Base-by-base conservation (phyloP, 2,329 filamentous ascomycete genomes). In the Fusarium temperatum region DNA sequence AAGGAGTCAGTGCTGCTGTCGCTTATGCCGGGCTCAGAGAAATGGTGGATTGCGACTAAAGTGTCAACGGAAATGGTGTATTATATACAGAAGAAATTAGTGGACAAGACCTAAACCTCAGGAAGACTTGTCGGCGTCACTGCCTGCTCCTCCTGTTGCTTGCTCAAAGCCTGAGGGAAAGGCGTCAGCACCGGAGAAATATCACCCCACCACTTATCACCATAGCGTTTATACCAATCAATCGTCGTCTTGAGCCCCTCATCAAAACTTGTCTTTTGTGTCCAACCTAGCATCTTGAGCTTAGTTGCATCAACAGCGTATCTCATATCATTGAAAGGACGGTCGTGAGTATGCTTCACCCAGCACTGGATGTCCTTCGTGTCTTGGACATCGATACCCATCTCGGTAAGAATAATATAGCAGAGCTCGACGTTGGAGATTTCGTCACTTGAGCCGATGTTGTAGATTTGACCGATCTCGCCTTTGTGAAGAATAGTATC, bases 401-500 rank as follows among this genome's bases (percentile, higher is more conserved):
- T 53, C 18, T 36, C 50, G 1, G 18, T 10, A 1, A 53, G 32
- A 26, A 53, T 36, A 0, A 53, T 53, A 5, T 36, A 13, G 81
- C 93, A 93, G 12, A 96, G 86, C 4, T 91, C 86, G 18, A 92
- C 83, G 79, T 95, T 95, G 72, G 92, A 93, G 48, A 95, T 88
- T 79, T 95, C 93, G 79, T 95, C 92, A 68, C 89, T 88, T 0
- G 94, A 95, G 45, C 92, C 92, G 14, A 96, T 92, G 74, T 96
- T 96, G 85, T 96, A 96, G 67, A 93, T 89, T 77, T 95, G 91
- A 1, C 93, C 93, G 35, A 93, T 85, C 53, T 87, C 84, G 28
- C 94, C 94, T 77, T 90, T 91, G 86, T 96, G 94, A 22, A 96
- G 87, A 77, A 96, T 94, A 0, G 92, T 94, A 83, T 96, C 93